phyloP scores from a whole-genome alignment of 2,329 filamentous ascomycete species.

The Talaromyces verruculosus region DNA sequence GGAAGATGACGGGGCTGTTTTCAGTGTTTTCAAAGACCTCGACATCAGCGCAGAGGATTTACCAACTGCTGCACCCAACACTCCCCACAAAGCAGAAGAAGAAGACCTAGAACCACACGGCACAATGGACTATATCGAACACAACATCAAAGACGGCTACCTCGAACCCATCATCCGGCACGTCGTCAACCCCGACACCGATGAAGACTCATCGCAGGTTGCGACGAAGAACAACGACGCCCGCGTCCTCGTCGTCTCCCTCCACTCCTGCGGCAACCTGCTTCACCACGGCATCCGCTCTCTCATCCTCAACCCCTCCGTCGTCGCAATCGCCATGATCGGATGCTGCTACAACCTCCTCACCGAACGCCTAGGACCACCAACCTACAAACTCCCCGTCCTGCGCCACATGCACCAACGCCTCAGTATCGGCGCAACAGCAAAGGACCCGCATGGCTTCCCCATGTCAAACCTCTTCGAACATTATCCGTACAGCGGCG shows the following conservation, averaged over 20 bases:
- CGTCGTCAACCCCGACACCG: constrained; percentile 29
- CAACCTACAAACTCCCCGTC: constrained; percentile 79
- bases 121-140: constrained; percentile 46
- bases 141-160: constrained; percentile 46
- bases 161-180: constrained; percentile 42
- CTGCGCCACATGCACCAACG: constrained; percentile 73
- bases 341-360: constrained; percentile 98
- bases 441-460: constrained; percentile 86
- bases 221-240: constrained; percentile 25
- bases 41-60: constrained; percentile 35
- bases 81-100: constrained; percentile 21
- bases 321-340: constrained; percentile 89
- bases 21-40: constrained; percentile 39
- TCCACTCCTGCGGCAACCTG: constrained; percentile 97
- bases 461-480: constrained; percentile 78
- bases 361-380: constrained; percentile 83
- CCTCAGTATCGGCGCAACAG: constrained; percentile 64
- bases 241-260: constrained; percentile 79
- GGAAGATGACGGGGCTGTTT: constrained; percentile 28
- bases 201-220: background rate
- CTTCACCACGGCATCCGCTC: constrained; percentile 90
- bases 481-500: constrained; percentile 53
- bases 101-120: constrained; percentile 29
- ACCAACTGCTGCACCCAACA: background rate
- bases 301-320: constrained; percentile 76